A percentile compares a stretch with the other conserved stretches of the same genome.
Conservation (phyloP, 1,139 yeast species). For the Kurtzmaniella quercitrusa region DNA sequence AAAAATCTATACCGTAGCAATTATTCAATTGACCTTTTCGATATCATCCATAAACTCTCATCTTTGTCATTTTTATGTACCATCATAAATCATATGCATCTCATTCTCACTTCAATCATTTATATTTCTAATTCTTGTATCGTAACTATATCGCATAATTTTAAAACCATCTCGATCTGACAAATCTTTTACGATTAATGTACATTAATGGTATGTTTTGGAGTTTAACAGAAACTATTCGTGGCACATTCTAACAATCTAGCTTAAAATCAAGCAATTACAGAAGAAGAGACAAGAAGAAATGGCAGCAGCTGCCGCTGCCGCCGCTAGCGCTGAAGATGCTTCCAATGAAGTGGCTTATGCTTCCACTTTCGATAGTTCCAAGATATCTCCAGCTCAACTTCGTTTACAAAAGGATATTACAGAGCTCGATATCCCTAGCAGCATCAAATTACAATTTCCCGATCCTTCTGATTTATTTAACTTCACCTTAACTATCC, state of each 20-base stretch:
- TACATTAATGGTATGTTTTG: neutral
- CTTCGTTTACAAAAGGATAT: constrained; percentile 59
- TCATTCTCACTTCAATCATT: too few species aligned
- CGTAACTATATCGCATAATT: neutral
- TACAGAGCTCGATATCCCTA: constrained; percentile 65
- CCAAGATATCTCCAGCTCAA: constrained; percentile 47
- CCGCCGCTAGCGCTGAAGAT: constrained; percentile 17
- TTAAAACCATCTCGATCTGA: neutral
- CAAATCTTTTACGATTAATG: neutral
- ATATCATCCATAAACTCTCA: too few species aligned
- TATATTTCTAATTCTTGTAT: neutral
- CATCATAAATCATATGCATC: too few species aligned
- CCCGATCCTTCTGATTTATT: constrained; percentile 56
- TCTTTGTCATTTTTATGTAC: too few species aligned
- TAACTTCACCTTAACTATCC: constrained; percentile 55
- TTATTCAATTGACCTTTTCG: too few species aligned
- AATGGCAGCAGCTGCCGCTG: constrained; percentile 16
- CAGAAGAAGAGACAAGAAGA: constrained; percentile 56
- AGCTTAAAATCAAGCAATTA: constrained; percentile 56
- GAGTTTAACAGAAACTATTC: too few species aligned
- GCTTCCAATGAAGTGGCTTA: constrained; percentile 7
- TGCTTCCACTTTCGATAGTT: constrained; percentile 1
- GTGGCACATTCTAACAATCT: too few species aligned
- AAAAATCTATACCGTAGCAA: too few species aligned
- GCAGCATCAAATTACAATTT: constrained; percentile 53